phyloP scores from a whole-genome alignment of 192 early-diverging fungal genomes.

The Coemansia guatemalensis region DNA sequence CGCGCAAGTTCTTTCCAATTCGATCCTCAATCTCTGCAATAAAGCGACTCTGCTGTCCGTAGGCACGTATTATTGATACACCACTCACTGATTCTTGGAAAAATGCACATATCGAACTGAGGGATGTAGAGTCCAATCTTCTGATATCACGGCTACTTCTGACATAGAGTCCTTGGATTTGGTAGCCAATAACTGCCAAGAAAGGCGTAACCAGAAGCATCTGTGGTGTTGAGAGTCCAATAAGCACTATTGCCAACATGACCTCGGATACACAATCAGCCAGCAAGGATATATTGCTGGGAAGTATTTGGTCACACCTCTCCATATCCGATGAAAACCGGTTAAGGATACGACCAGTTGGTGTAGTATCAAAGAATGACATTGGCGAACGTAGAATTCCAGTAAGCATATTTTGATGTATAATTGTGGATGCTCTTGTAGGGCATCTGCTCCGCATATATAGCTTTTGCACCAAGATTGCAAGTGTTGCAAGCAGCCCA shows the following conservation, averaged over 20 bases:
- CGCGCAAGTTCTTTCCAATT: neutral
- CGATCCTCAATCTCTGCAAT: neutral
- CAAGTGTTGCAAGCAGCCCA: neutral
- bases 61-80: slow-evolving; percentile 6
- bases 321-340: slow-evolving; percentile 9
- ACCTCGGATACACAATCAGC: neutral
- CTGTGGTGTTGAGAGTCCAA: slow-evolving; percentile 3
- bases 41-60: slow-evolving; percentile 10
- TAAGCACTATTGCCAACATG: neutral
- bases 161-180: neutral
- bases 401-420: slow-evolving; percentile 7
- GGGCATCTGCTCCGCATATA: neutral
- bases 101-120: slow-evolving; percentile 4
- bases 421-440: neutral
- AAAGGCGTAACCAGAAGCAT: neutral
- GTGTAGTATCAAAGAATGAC: slow-evolving; percentile 10
- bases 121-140: neutral
- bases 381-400: slow-evolving; percentile 10
- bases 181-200: neutral
- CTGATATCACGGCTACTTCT: slow-evolving; percentile 1
- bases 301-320: neutral
- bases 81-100: slow-evolving; percentile 10
- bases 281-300: neutral
- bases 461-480: neutral
- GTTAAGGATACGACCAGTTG: too few species aligned